Evolutionary conservation across 192 early-diverging fungal species (phyloP), one percentile per base, ranked within the genome.

Genomic region (Coemansia sp.): DNA sequence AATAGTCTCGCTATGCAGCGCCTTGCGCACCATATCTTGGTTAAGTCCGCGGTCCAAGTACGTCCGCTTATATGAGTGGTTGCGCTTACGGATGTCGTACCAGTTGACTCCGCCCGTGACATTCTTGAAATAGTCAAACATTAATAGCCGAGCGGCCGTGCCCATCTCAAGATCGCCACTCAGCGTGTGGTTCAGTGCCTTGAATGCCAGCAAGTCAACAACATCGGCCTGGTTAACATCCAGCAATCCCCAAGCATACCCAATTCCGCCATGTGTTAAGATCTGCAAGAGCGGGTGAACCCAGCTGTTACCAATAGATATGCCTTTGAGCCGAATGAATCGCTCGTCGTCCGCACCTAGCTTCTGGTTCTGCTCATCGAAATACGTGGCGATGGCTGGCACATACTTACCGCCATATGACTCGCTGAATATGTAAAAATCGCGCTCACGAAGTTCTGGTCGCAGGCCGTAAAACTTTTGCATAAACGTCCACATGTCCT

Each of bases 331-430:
- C 11, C 76, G 79, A 51, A 90, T 80, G 6, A 35, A 36, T 3
- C 18, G 66, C 14, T 62, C 67, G 26, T 61, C n/a, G 33, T 40
- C 21, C 31, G 60, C 56, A 4, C 53, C 67, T 3, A 80, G 61
- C 9, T 48, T 42, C 7, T 79, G 66, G 65, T 92, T 93, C 67
- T 83, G 68, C 20, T 84, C 65, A 31, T 86, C 69, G 46, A 94
- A 90, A 23, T 74, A 82, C 20, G 82, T 63, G 0, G 89, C 90
- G 5, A 94, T 77, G 8, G 85, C 77, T 8, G 91, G 91, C 14
- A 93, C 83, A 67, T 82, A 92, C 63, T 92, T 92, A 28, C 91
- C 90, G 14, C 87, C 88, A 67, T 89, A 90, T 21, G 74, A 81
- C 51, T 82, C 73, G 56, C 88, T 91, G 16, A 91, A 73, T 10